Base-by-base conservation (phyloP, 2,329 filamentous ascomycete species). In the Colletotrichum liriopes region DNA sequence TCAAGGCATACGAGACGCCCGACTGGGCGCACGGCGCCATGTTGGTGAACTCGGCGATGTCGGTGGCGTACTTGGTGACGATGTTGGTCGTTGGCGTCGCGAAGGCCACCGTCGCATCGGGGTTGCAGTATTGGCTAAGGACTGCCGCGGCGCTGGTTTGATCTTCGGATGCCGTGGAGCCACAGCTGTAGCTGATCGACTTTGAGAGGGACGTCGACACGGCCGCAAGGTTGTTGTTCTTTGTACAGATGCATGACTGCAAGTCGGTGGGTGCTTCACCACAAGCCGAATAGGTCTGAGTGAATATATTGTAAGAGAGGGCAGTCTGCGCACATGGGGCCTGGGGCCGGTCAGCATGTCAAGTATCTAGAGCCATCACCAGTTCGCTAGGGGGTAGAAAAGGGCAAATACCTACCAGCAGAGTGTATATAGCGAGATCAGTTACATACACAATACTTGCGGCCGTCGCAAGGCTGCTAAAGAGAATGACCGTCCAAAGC, bases 171-270 rank as follows among this genome's bases (percentile, higher is more conserved):
- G 86, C 87, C 1, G 83, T 84, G 3, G 77, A 77, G 37, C 85
- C 85, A 72, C 87, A 89, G 54, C 77, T 82, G 51, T 79, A 81
- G 67, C 79, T 82, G 32, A 89, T 76, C 5, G 81, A 83, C 18
- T 67, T 75, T 12, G 83, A 84, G 29, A 89, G 79, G 7, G 73
- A 76, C 1, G 80, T 78, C 18, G 80, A 78, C 65, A 89, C 77
- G 4, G 81, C 79, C 5, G 78, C 80, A 20, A 81, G 79, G 71
- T 84, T 83, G 59, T 81, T 82, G 73, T 83, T 82, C 76, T 87
- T 86, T 18, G 84, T 85, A 79, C 87, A 90, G n/a, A 88, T 82
- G 69, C 88, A 90, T 11, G 83, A 84, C 73, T 89, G 86, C 11
- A 89, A 78, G 5, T 81, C 83, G 5, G 82, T 81, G 18, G 83